Evolutionary conservation across 306 rosid species (phyloP).

Genomic region (Begonia peltatifolia): DNA sequence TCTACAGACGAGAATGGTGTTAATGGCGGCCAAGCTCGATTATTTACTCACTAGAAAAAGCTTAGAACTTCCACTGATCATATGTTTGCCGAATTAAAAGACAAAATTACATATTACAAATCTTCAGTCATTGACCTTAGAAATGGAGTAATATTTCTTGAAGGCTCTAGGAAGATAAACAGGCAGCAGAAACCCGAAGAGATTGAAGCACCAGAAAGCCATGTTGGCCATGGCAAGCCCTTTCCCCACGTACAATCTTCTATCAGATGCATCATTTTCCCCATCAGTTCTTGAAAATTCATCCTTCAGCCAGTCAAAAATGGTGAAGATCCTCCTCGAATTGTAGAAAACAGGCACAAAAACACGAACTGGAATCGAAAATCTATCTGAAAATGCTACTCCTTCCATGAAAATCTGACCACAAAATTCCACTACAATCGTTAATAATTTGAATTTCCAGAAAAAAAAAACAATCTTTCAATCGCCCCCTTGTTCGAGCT

Average conservation of each 20-base stretch:
- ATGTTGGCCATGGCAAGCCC: constrained; percentile 69
- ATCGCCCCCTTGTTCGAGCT: too few species aligned
- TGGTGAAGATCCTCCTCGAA: constrained; percentile 55
- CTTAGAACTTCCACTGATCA: too few species aligned
- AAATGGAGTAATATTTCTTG: constrained; percentile 36
- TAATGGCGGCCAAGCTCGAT: too few species aligned
- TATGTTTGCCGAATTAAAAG: too few species aligned
- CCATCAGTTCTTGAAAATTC: constrained; percentile 42
- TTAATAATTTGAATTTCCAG: too few species aligned
- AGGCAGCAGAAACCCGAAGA: constrained; percentile 81
- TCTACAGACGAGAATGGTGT: too few species aligned
- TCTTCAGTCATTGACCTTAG: constrained; percentile 22
- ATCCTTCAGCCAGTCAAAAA: constrained; percentile 56
- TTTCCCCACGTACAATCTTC: constrained; percentile 41
- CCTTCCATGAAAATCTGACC: constrained; percentile 94
- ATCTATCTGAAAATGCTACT: constrained; percentile 27
- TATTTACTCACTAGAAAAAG: too few species aligned
- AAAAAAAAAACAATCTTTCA: too few species aligned
- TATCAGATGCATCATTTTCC: constrained; percentile 31
- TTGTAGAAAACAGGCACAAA: constrained; percentile 76
- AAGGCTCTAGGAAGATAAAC: constrained; percentile 85
- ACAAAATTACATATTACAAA: too few species aligned
- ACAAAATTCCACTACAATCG: constrained; percentile 4
- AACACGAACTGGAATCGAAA: constrained; percentile 56
- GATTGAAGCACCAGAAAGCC: constrained; percentile 85